Base-by-base conservation (phyloP, 2,329 filamentous ascomycete species). In the Ceratocystis ficicola region DNA sequence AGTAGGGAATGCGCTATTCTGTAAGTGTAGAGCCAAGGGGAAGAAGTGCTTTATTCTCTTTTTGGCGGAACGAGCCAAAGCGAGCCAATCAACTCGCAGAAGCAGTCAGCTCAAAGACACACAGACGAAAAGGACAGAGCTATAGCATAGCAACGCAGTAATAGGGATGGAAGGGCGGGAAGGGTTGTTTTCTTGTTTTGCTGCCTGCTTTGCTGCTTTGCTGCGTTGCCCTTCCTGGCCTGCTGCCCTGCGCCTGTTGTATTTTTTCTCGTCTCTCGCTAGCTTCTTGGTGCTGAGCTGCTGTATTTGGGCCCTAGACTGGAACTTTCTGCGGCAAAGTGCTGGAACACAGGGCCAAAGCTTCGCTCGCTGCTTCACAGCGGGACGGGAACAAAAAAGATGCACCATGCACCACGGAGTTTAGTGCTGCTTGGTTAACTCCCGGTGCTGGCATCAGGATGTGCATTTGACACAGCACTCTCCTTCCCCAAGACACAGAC, bases 311-410 rank as follows among this genome's bases (percentile, higher is more conserved):
- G 36, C 36, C 10, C 36, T 41, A 41, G 36, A 41, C n/a, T 50
- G 6, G n/a, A 22, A 22, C n/a, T 22, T 20, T 5, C 7, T 50
- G 17, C 22, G 22, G 12, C 52, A 30, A 28, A 30, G 25, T 10
- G 22, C 52, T 57, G 32, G 52, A 57, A 57, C 52, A 57, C 52
- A 57, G 52, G 52, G 52, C 28, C 52, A 57, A 57, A 57, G 52
- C 52, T 57, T 57, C 50, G 52, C 52, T 57, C 50, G 52, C 52
- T 30, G 25, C 20, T 57, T 22, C 7, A 50, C 46, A 50, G 15
- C 17, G 15, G 17, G 46, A 36, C 8, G 32, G 32, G 32, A 36
- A 3, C 10, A 12, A 36, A 36, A 36, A 36, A 4, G 32, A 36
- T 36, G 10, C 32, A 36, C 32, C 3, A 36, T 36, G 12, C 32